Base-by-base conservation (phyloP, 2,329 filamentous ascomycete species). In the Fusarium sp. region DNA sequence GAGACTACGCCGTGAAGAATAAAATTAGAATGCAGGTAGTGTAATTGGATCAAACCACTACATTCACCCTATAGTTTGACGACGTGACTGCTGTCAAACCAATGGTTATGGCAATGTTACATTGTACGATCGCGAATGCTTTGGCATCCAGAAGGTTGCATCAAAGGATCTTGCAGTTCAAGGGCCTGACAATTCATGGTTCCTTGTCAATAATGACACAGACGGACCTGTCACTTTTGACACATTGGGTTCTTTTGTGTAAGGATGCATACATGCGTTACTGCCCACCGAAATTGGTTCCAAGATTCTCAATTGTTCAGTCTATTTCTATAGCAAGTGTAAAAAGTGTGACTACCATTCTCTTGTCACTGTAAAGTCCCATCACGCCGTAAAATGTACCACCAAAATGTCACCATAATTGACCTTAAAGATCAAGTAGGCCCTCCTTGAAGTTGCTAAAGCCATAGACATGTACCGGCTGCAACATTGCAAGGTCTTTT, bases 381-480 rank as follows among this genome's bases (percentile, higher is more conserved):
- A 44, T 52, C 27, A 13, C 15, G 49, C 39, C 39, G 4, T 33
- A 9, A 23, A 51, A 17, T 23, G 0, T 35, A 3, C 7, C 20
- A 22, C 22, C 30, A 30, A 14, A 27, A 10, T 10, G 2, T 46
- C n/a, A 37, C 22, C 9, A 22, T 22, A 13, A 33, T 22, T 30
- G 30, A 27, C 22, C 30, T 22, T 6, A 45, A 0, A 46, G 22
- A 4, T 53, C 30, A 22, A 53, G 27, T 27, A 45, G 22, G 4
- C 50, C 50, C 2, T 53, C 40, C 14, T 45, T 45, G 4, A 53
- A 9, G 40, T 53, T 53, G 50, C 50, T 46, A 14, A 53, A 46
- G 8, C 50, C 50, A 27, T 53, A 53, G 22, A 53, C 30, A 1
- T 45, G 9, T 53, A 53, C 50, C n/a, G 40, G 50, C 40, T 53